Evolutionary conservation across 2,329 filamentous ascomycete species (phyloP), one percentile per base, ranked within the genome.

Genomic region (Botrytis elliptica): DNA sequence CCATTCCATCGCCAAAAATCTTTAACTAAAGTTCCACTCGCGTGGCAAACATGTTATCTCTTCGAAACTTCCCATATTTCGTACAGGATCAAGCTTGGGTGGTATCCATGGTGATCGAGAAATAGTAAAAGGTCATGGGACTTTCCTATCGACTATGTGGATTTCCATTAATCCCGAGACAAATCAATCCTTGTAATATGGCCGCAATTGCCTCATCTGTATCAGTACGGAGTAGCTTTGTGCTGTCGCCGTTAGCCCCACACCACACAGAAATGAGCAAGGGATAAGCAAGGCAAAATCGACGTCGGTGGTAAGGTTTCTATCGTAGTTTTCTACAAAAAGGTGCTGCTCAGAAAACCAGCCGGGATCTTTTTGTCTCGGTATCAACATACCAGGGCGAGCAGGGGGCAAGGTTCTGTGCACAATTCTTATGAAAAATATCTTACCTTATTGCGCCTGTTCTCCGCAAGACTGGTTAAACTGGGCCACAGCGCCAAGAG

Each of bases 271-370:
- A 49, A 55, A 55, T 57, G 55, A 5, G 22, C 10, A 42, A 68
- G 66, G 49, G 66, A 57, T 57, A 25, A 71, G 46, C 44, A 65
- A 71, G 59, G 42, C 69, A 71, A 71, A 71, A 71, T 40, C 33
- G 59, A 71, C 69, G 69, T 71, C 33, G 25, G 42, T 65, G 49
- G 38, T 57, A 57, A 68, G 44, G 49, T 68, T 68, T 57, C 7
- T 42, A 29, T 29, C 29, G 29, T 29, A 40, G 9, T 22, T 42
- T 68, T 68, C 66, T 68, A n/a, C 33, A 68, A 57, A 52, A 55
- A 38, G 38, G 49, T 42, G 25, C 66, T 55, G 49, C 29, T 68
- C 18, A 68, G 66, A 40, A 42, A 40, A 57, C 36, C 66, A 68
- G 66, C 66, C 66, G 65, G 36, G n/a, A 49, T 20, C 38, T 68